Conservation (phyloP, 495 filamentous ascomycete species). For the Xylaria intraflava region DNA sequence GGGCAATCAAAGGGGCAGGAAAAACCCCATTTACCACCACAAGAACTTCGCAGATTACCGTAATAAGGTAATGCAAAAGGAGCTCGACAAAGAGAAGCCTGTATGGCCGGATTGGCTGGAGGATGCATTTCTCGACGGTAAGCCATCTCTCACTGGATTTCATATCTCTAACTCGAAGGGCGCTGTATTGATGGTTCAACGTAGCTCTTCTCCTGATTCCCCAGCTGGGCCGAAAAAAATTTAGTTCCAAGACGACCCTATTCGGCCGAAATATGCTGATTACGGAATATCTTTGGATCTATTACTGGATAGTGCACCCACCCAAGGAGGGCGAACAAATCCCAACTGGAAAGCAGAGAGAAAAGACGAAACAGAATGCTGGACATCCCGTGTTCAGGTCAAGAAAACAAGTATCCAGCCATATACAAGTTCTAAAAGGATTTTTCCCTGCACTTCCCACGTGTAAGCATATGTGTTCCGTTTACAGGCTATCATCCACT, state of each 20-base stretch:
- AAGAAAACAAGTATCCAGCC: constrained; percentile 91
- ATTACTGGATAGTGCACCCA: constrained; percentile 33
- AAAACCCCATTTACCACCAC: constrained; percentile 47
- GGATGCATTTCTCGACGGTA: constrained; percentile 85
- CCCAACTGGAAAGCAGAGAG: constrained; percentile 43
- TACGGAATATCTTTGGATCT: constrained; percentile 66
- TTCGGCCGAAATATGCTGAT: constrained; percentile 91
- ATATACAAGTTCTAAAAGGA: constrained; percentile 92
- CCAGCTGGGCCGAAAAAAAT: constrained; percentile 76
- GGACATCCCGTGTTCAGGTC: constrained; percentile 27
- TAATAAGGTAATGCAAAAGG: constrained; percentile 55
- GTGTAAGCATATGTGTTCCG: constrained; percentile 9
- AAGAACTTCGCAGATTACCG: constrained; percentile 63
- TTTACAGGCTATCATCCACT: neutral
- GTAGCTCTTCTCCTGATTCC: constrained; percentile 74
- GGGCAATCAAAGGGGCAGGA: constrained; percentile 38
- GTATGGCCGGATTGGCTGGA: constrained; percentile 83
- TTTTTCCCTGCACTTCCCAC: constrained; percentile 50
- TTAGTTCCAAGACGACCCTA: constrained; percentile 60
- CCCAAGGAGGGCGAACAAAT: constrained; percentile 46
- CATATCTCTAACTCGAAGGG: neutral
- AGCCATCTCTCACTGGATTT: constrained; percentile 16
- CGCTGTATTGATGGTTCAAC: neutral
- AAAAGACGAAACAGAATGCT: constrained; percentile 36
- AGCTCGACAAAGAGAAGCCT: constrained; percentile 36